phyloP scores from a whole-genome alignment of 371 early-diverging fungal genomes.

The Mucor lusitanicus region DNA sequence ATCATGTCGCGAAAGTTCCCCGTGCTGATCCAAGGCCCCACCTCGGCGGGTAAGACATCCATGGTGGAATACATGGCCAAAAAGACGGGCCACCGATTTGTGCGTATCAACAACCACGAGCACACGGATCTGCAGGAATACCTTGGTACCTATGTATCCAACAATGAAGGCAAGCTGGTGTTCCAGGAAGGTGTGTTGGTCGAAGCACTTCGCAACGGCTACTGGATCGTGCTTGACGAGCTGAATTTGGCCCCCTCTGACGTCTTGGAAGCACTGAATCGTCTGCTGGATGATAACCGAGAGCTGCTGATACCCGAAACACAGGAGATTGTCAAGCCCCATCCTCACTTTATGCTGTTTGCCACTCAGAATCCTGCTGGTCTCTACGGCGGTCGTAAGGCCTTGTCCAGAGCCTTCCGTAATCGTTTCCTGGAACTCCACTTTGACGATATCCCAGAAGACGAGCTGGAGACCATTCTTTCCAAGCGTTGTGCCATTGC shows the following conservation, averaged over 20 bases:
- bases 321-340: conserved; percentile 93
- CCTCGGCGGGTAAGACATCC: conserved; percentile 99
- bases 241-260: conserved; percentile 99
- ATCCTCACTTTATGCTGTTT: conserved; percentile 98
- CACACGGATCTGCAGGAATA: conserved; percentile 99
- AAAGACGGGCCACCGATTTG: conserved; percentile 89
- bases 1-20: conserved; percentile 92
- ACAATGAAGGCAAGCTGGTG: conserved; percentile 79
- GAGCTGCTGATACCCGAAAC: conserved; percentile 98
- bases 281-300: conserved; percentile 98
- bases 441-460: conserved; percentile 93
- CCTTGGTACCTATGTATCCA: conserved; percentile 91
- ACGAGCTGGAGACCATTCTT: conserved; percentile 88
- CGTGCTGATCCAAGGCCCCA: conserved; percentile 99
- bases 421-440: conserved; percentile 99
- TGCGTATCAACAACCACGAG: conserved; percentile 99
- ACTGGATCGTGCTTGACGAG: conserved; percentile 99
- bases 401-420: conserved; percentile 98
- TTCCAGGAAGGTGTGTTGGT: conserved; percentile 98
- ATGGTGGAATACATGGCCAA: conserved; percentile 98
- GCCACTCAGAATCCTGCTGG: conserved; percentile 99
- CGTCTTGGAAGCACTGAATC: conserved; percentile 99
- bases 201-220: conserved; percentile 94
- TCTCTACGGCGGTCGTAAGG: conserved; percentile 98
- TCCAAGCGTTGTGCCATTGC: conserved; percentile 85